phyloP scores from a whole-genome alignment of 2,329 filamentous ascomycete genomes.

The Mycosphaerella arachidis region DNA sequence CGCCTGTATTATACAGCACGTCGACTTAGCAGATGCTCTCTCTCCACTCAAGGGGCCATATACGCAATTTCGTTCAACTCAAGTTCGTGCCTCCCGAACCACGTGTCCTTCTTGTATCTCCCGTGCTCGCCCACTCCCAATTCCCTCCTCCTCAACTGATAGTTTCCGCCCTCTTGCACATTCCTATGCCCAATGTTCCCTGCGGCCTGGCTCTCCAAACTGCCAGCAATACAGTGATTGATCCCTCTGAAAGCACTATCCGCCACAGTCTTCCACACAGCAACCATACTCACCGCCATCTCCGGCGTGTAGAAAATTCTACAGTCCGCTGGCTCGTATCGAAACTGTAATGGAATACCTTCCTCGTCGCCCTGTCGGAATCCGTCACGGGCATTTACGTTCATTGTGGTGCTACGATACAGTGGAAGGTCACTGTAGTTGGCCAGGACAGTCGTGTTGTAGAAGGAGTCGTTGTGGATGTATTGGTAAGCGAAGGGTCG shows the following conservation, averaged over 20 bases:
- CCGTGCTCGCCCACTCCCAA: conserved; percentile 1
- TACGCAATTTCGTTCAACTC: background rate
- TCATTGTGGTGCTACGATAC: conserved; percentile 20
- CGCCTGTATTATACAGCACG: too few relatives aligned
- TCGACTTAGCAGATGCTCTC: too few relatives aligned
- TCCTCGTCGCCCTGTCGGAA: conserved; percentile 33
- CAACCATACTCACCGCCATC: conserved; percentile 47
- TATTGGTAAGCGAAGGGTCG: conserved; percentile 24
- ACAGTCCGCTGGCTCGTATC: conserved; percentile 48
- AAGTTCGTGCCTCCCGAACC: too few relatives aligned
- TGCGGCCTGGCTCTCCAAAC: conserved; percentile 10
- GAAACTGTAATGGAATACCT: conserved; percentile 46
- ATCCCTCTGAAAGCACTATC: conserved; percentile 31
- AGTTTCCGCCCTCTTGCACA: too few relatives aligned
- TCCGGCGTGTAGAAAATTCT: conserved; percentile 49
- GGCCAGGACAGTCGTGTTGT: conserved; percentile 27
- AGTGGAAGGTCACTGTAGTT: conserved; percentile 27
- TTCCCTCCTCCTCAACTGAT: conserved; percentile 17
- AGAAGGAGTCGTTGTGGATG: conserved; percentile 23
- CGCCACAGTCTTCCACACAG: conserved; percentile 44
- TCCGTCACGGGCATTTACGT: conserved; percentile 31
- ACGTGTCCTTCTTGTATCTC: too few relatives aligned
- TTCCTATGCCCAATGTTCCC: conserved; percentile 2
- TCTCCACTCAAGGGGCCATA: background rate
- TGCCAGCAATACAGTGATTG: conserved; percentile 31